Percentiles rank a stretch among this genome's conserved stretches.
Conservation (phyloP, 345 rosid species). For the Ceriops zippeliana region DNA sequence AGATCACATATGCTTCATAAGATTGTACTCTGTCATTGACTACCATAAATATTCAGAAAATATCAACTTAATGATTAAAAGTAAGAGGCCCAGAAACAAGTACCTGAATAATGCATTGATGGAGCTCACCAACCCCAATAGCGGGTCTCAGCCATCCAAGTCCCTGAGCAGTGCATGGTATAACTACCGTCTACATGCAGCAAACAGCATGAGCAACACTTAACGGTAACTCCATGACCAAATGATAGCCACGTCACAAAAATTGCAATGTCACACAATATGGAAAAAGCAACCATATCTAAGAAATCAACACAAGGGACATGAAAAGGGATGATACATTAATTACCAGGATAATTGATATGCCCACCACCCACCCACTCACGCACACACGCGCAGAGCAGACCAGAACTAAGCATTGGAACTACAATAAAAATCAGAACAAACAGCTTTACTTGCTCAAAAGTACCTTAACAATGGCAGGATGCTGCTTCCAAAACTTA, state of each 20-base stretch:
- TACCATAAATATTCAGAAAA: neutral
- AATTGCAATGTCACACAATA: neutral
- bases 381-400: neutral
- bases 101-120: constrained; percentile 96
- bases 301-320: neutral
- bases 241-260: too few relatives aligned
- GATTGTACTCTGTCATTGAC: too few relatives aligned
- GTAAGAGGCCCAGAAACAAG: constrained; percentile 10
- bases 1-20: too few relatives aligned
- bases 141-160: constrained; percentile 99
- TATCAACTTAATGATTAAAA: neutral
- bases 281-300: constrained; percentile 1
- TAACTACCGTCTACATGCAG: constrained; percentile 76
- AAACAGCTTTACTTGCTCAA: constrained; percentile 1
- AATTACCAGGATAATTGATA: neutral
- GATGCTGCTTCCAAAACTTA: constrained; percentile 98
- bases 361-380: neutral
- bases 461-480: constrained; percentile 86
- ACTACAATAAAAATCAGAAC: constrained; percentile 6
- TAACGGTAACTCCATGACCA: neutral
- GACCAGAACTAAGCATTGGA: constrained; percentile 12
- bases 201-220: constrained; percentile 1
- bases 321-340: neutral
- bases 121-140: constrained; percentile 85
- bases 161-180: constrained; percentile 78